Evolutionary conservation across 176 grass and related monocot genomes (phyloP), one percentile per base, ranked within the genome.

Genomic region (Miscanthus lutarioriparius): DNA sequence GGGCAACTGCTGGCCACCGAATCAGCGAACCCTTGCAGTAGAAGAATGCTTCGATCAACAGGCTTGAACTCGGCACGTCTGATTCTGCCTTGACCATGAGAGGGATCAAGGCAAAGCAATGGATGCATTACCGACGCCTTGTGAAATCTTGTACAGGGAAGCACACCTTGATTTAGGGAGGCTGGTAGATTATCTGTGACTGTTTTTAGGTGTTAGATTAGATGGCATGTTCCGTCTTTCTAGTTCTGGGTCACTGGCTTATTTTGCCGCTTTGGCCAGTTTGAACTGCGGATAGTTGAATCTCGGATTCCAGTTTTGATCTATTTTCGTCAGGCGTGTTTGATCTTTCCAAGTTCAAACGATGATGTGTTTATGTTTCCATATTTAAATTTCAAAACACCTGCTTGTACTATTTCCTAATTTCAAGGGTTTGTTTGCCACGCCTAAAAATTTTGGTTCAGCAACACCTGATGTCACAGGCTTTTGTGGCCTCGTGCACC

Each of bases 1-100:
- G 11, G 43, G 15, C 69, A 83, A 25, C 28, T 81, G 63, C 40
- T 89, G 82, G 3, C 71, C 3, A 67, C 80, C 1, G 71, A 79
- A 7, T 64, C 77, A 22, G 63, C 0, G 4, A 85, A 36, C 48
- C 15, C 19, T 63, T 3, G 9, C 9, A 74, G 13, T 48, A 40
- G 7, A 76, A 49, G 47, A 27, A 32, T 58, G 17, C n/a, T 62
- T 27, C 77, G 27, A 10, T 67, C 70, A 8, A 20, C 45, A 1
- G 27, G 64, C 0, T 8, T 84, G 61, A 89, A 36, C 11, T 5
- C 87, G 12, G 45, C 36, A 10, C 54, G 51, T 35, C 23, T 76
- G 64, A 82, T 87, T 16, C 19, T 73, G 47, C 72, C 61, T 9
- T 79, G 68, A 62, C 27, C 3, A 14, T 10, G 49, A 37, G 56